A percentile compares a stretch with the other conserved stretches of the same genome.
Evolutionary conservation across 768 basidiomycete species (phyloP).

Genomic region (Boletus huronensis): DNA sequence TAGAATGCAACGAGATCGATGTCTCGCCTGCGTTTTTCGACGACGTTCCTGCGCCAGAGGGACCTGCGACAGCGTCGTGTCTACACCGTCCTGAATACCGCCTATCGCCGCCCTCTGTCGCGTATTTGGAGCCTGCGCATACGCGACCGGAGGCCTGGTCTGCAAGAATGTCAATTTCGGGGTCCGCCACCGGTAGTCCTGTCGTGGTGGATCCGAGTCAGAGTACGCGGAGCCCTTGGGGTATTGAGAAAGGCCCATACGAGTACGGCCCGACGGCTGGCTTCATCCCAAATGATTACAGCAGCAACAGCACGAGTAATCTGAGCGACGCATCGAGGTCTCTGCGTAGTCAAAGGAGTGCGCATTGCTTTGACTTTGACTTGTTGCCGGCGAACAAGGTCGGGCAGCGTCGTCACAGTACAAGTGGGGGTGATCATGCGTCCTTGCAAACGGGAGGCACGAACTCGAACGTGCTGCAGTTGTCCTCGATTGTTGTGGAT

Average conservation of each 20-base stretch:
- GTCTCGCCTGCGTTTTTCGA: constrained; percentile 46
- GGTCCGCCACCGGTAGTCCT: background rate
- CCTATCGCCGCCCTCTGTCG: constrained; percentile 15
- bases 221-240: background rate
- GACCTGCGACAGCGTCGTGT: constrained; percentile 41
- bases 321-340: constrained; percentile 6
- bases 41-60: constrained; percentile 42
- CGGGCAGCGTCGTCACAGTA: background rate
- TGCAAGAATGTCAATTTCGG: background rate
- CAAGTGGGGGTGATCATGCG: background rate
- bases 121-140: constrained; percentile 18
- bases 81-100: constrained; percentile 31
- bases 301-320: constrained; percentile 6
- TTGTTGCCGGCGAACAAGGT: constrained; percentile 12
- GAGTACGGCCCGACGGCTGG: constrained; percentile 29
- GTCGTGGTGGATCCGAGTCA: background rate
- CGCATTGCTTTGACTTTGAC: constrained; percentile 29
- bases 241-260: background rate
- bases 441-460: background rate
- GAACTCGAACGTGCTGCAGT: background rate
- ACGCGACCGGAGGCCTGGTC: constrained; percentile 7
- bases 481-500: background rate
- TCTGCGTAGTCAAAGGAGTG: constrained; percentile 16
- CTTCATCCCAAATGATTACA: constrained; percentile 23
- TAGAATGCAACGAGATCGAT: constrained; percentile 26